Evolutionary conservation across 1,284 basidiomycete species (phyloP), one percentile per base, ranked within the genome.

Genomic region (Cerioporus squamosus): DNA sequence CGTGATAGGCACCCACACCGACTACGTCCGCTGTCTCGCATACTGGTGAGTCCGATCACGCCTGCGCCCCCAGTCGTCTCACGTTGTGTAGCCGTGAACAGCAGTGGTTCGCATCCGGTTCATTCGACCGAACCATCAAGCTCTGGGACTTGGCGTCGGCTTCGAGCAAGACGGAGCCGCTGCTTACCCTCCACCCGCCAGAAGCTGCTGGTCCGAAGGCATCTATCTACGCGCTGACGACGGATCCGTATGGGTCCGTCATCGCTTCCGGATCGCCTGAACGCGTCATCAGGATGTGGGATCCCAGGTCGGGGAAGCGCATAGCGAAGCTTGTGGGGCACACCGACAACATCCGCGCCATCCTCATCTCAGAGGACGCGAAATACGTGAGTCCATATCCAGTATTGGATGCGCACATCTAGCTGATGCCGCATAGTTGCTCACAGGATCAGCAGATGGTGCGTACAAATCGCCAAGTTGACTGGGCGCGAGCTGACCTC

Each of bases 231-330:
- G 88, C 93, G 2, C 70, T 95, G 6, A 87, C 91, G 5, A 83
- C 88, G 6, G 91, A 95, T 68, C 86, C 90, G 2, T 86, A 82
- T 61, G 97, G 97, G 0, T 85, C 85, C 24, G 80, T 90, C 5
- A 83, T 99, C 18, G 95, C 92, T 2, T 91, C 90, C 5, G 97
- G 96, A 0, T 93, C 93, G 5, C 95, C 97, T 0, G 96, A 98
- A 70, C 83, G 93, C 31, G 90, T 96, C 1, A 81, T 99, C 31
- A 79, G 94, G 18, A 79, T 98, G 58, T 99, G 94, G 94, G 97
- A 99, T 72, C 94, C 96, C 3, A 82, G 97, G 20, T 82, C 86
- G 1, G 90, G 86, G 7, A 89, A 86, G 72, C 82, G 88, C 55
- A 87, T 86, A 20, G 88, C 81, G 66, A 85, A 85, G 72, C 79